Percentiles rank a stretch among this genome's conserved stretches.
Conservation (phyloP, 225 moss, liverwort and hornwort species). For the Marchantia paleacea region DNA sequence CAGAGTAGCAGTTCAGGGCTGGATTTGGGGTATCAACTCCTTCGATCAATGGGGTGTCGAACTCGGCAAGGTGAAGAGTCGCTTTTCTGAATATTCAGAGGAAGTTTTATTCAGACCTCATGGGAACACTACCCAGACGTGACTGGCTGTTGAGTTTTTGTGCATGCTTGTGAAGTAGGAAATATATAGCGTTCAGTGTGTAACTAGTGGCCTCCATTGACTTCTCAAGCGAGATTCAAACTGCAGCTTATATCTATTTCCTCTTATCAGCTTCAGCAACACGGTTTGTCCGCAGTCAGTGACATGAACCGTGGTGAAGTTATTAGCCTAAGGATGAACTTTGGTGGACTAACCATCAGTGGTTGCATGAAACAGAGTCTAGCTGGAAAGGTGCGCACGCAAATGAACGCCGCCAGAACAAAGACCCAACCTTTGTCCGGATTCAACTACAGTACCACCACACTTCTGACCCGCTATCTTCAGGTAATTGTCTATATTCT, state of each 20-base stretch:
- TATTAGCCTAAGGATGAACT: conserved; percentile 38
- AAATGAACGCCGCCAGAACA: conserved; percentile 83
- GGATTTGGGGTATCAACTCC: conserved; percentile 97
- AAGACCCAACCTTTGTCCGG: conserved; percentile 64
- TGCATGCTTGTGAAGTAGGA: too few relatives aligned
- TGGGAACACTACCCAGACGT: too few relatives aligned
- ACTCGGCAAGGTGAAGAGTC: conserved; percentile 76
- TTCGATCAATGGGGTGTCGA: conserved; percentile 99
- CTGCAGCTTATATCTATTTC: too few relatives aligned
- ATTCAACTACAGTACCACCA: conserved; percentile 95
- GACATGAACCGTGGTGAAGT: neutral
- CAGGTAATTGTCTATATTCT: conserved; percentile 45
- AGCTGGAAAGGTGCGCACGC: conserved; percentile 77
- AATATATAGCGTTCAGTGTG: too few relatives aligned
- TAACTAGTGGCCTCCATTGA: too few relatives aligned
- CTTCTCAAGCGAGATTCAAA: too few relatives aligned
- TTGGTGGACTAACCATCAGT: conserved; percentile 40
- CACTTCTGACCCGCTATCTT: conserved; percentile 84
- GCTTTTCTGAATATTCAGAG: too few relatives aligned
- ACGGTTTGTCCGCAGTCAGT: neutral
- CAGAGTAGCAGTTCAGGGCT: conserved; percentile 94
- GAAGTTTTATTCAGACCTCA: too few relatives aligned
- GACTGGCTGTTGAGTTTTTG: too few relatives aligned
- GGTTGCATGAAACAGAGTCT: conserved; percentile 46
- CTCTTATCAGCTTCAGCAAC: neutral